A percentile compares a stretch with the other conserved stretches of the same genome.
These are phyloP conservation scores for Waltergamsia citrina DNA, from an alignment of 2,329 filamentous ascomycete genomes.

Conservation along the genomic window DNA sequence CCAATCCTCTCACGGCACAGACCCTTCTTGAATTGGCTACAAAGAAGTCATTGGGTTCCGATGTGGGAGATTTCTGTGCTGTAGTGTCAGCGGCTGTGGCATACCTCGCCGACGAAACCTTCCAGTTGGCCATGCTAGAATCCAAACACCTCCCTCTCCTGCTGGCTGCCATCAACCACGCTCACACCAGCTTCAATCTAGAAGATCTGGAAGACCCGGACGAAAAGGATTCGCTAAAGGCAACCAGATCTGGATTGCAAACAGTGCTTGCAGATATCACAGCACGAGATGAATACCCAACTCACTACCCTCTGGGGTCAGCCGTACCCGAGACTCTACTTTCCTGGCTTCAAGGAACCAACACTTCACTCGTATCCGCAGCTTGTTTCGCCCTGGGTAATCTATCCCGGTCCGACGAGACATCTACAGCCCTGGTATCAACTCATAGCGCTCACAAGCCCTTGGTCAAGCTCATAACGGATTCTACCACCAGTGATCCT, in stretches of 20 bases:
- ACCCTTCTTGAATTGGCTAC: conserved; percentile 40
- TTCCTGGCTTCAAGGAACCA: conserved; percentile 32
- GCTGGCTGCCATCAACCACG: conserved; percentile 36
- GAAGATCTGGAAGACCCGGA: conserved; percentile 35
- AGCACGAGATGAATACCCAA: conserved; percentile 35
- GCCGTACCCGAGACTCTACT: conserved; percentile 30
- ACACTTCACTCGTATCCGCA: conserved; percentile 40
- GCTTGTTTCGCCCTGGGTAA: conserved; percentile 55
- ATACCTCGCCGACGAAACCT: conserved; percentile 43
- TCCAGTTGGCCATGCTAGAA: conserved; percentile 38
- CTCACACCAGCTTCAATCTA: conserved; percentile 30
- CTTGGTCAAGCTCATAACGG: conserved; percentile 33
- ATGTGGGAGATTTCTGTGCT: conserved; percentile 44
- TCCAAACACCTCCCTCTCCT: conserved; percentile 27
- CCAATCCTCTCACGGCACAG: conserved; percentile 34
- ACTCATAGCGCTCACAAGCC: conserved; percentile 28
- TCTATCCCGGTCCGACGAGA: conserved; percentile 47
- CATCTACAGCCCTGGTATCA: conserved; percentile 39
- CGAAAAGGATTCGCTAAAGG: conserved; percentile 29
- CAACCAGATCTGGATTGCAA: conserved; percentile 40
- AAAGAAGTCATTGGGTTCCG: conserved; percentile 25
- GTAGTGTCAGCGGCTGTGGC: conserved; percentile 41
- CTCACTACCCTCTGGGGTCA: conserved; percentile 29
- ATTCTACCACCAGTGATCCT: conserved; percentile 27
- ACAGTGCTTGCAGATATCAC: conserved; percentile 43